Conservation (phyloP, 73 alveolate species). For the Paramecium primaurelia region DNA sequence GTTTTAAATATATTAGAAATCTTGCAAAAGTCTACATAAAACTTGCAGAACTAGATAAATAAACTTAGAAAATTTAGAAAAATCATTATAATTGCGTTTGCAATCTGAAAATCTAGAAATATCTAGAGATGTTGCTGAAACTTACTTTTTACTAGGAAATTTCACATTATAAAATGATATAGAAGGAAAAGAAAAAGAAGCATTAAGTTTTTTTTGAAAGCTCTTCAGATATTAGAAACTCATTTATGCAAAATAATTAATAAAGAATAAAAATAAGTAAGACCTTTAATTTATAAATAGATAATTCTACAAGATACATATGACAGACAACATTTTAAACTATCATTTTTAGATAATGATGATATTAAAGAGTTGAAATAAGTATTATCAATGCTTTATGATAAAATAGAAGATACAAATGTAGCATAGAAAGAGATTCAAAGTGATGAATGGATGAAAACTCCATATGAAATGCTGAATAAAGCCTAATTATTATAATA, state of each 20-base stretch:
- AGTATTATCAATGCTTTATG: neutral
- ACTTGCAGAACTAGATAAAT: conserved; percentile 19
- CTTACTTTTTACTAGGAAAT: neutral
- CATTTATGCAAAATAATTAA: neutral
- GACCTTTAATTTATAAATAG: neutral
- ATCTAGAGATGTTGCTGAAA: conserved; percentile 38
- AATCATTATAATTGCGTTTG: neutral
- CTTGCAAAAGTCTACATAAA: neutral
- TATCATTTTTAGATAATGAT: neutral
- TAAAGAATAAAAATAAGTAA: neutral
- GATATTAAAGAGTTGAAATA: conserved; percentile 5
- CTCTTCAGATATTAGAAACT: neutral
- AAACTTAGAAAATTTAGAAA: conserved; percentile 12
- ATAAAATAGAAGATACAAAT: neutral
- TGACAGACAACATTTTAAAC: neutral
- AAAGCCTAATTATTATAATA: neutral
- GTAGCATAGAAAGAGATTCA: neutral
- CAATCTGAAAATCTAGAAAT: neutral
- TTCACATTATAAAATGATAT: neutral
- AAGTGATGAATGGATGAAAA: neutral
- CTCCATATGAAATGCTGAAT: neutral
- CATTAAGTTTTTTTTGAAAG: neutral
- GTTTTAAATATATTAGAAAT: neutral
- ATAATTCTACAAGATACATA: neutral
- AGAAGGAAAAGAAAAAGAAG: conserved; percentile 32